These are phyloP conservation scores for Boletus albobrunnescens DNA, from an alignment of 1,284 basidiomycete species.

Conservation along the genomic window DNA sequence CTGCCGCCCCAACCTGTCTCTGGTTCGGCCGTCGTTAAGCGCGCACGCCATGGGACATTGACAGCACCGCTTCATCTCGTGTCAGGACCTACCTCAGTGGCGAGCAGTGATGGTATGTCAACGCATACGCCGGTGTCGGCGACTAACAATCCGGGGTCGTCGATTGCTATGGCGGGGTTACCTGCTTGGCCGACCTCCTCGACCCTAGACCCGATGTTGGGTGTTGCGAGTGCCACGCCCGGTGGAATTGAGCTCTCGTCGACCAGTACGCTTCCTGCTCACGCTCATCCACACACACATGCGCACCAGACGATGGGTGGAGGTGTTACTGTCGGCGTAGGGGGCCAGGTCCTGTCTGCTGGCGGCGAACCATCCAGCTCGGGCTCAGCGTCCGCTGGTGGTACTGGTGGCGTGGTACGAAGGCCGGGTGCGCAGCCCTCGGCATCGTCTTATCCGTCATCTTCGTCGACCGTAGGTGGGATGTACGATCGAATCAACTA, in stretches of 20 bases:
- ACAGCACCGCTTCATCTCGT: constrained; percentile 21
- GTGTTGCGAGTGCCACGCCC: constrained; percentile 31
- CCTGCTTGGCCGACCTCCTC: constrained; percentile 33
- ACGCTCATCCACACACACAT: constrained; percentile 17
- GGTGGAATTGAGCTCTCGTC: constrained; percentile 31
- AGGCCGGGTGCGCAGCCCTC: constrained; percentile 22
- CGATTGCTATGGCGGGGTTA: constrained; percentile 28
- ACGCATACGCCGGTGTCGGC: constrained; percentile 20
- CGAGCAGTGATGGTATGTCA: constrained; percentile 17
- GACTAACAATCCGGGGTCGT: constrained; percentile 11
- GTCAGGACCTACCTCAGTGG: constrained; percentile 18
- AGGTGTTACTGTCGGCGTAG: constrained; percentile 5
- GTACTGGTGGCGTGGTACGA: constrained; percentile 8
- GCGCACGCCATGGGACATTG: constrained; percentile 30
- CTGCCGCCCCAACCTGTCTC: constrained; percentile 13
- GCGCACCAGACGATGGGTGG: constrained; percentile 14
- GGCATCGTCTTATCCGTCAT: constrained; percentile 13
- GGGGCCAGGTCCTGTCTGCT: constrained; percentile 30
- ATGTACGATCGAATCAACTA: constrained; percentile 26
- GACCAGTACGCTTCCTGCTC: constrained; percentile 4
- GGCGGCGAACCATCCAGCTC: constrained; percentile 24
- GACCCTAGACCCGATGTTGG: constrained; percentile 31
- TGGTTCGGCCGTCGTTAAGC: constrained; percentile 16
- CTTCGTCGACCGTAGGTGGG: constrained; percentile 17
- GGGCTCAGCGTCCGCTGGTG: constrained; percentile 6